phyloP scores from a whole-genome alignment of 352 stramenopile genomes.

The Phytophthora pseudosyringae region DNA sequence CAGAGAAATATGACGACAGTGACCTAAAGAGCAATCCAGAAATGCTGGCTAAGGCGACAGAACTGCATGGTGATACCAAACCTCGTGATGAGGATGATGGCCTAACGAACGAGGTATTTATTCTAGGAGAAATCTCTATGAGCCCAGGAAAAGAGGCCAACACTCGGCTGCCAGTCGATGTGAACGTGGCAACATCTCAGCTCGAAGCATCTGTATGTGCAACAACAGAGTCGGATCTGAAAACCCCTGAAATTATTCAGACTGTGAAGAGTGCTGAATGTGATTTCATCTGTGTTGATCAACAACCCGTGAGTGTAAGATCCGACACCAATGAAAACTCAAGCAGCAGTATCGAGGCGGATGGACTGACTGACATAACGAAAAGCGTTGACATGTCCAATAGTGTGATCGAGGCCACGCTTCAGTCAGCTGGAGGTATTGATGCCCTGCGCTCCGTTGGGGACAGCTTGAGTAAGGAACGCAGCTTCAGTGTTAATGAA shows the following conservation, averaged over 20 bases:
- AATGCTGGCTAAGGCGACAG: too few species aligned
- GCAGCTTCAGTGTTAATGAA: neutral
- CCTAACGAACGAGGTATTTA: neutral
- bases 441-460: neutral
- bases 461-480: neutral
- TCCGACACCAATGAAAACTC: neutral
- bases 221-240: neutral
- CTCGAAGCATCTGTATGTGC: neutral
- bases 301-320: neutral
- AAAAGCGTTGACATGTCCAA: neutral
- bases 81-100: neutral
- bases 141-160: neutral
- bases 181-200: neutral
- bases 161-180: neutral
- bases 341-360: neutral
- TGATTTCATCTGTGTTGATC: neutral
- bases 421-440: neutral
- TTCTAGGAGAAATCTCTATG: neutral
- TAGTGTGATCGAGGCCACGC: neutral
- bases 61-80: neutral
- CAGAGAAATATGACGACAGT: neutral
- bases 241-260: neutral
- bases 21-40: neutral
- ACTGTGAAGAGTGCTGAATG: neutral
- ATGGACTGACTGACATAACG: neutral